phyloP scores from a whole-genome alignment of 495 filamentous ascomycete species.

The Stereocaulon alpinum region DNA sequence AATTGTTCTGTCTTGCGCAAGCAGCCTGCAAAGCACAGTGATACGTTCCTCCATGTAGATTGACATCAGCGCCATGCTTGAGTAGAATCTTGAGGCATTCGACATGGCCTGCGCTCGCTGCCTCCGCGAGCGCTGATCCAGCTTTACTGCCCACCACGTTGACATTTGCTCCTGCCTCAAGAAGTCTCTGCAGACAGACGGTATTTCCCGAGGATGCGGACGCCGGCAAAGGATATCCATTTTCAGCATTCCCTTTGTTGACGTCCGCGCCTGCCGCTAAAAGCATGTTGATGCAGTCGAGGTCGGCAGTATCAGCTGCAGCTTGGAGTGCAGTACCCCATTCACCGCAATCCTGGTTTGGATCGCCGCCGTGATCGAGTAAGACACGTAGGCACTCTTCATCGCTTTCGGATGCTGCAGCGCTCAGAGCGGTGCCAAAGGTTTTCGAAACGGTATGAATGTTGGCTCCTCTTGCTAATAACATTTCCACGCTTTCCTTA shows the following conservation, averaged over 20 bases:
- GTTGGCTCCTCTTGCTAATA: conserved; percentile 10
- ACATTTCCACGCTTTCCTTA: conserved; percentile 9
- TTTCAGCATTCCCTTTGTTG: conserved; percentile 17
- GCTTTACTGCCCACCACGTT: conserved; percentile 20
- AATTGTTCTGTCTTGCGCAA: background rate
- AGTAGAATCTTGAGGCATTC: conserved; percentile 22
- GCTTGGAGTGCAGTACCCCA: conserved; percentile 24
- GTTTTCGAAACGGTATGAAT: conserved; percentile 3
- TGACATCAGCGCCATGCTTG: conserved; percentile 15
- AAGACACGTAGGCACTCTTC: conserved; percentile 18
- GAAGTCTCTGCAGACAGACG: conserved; percentile 16
- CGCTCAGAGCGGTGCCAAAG: conserved; percentile 9
- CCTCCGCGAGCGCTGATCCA: conserved; percentile 23
- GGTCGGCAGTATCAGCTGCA: conserved; percentile 15
- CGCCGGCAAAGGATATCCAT: conserved; percentile 20
- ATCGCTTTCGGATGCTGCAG: conserved; percentile 13
- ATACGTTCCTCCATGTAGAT: conserved; percentile 4
- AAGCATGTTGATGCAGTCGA: conserved; percentile 20
- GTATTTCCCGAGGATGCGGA: conserved; percentile 17
- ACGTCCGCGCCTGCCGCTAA: too few species aligned
- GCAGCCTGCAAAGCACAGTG: conserved; percentile 15
- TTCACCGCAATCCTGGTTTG: conserved; percentile 17
- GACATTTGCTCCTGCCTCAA: conserved; percentile 27
- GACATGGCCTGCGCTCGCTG: conserved; percentile 20
- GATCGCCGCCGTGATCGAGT: conserved; percentile 24